These are phyloP conservation scores for Huntiella moniliformis DNA, from an alignment of 2,329 filamentous ascomycete genomes.

Conservation along the genomic window DNA sequence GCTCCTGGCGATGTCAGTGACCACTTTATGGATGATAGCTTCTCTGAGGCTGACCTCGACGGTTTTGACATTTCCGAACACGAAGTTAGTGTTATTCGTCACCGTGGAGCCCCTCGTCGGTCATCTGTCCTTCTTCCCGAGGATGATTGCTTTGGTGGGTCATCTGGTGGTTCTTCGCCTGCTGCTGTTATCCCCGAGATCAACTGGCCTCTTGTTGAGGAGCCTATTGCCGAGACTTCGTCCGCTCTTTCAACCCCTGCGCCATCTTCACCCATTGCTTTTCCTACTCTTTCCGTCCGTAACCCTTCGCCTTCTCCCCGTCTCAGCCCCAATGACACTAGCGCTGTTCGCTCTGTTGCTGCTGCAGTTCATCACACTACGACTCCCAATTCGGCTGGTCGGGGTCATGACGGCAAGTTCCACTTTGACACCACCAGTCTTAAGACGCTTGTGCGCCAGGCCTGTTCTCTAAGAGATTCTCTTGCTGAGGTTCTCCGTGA, in stretches of 20 bases:
- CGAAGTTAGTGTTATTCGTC: background rate
- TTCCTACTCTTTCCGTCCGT: background rate
- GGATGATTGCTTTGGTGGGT: conserved; percentile 44
- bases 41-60: conserved; percentile 6
- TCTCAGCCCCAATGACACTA: conserved; percentile 16
- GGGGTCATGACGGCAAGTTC: conserved; percentile 28
- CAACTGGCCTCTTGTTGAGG: conserved; percentile 9
- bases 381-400: conserved; percentile 21
- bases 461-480: conserved; percentile 37
- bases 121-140: conserved; percentile 46
- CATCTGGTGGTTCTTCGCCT: conserved; percentile 5
- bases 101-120: conserved; percentile 20
- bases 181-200: conserved; percentile 2
- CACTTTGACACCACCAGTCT: conserved; percentile 52
- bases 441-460: conserved; percentile 45
- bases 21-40: conserved; percentile 18
- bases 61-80: conserved; percentile 4
- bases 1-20: conserved; percentile 24
- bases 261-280: background rate
- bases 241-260: too few species aligned
- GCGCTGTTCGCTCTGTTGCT: conserved; percentile 40
- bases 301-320: background rate
- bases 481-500: conserved; percentile 41
- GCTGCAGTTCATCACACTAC: conserved; percentile 40
- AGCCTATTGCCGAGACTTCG: background rate